Evolutionary conservation across 1,284 basidiomycete species (phyloP).

Genomic region (Cryptococcus amylolentus): DNA sequence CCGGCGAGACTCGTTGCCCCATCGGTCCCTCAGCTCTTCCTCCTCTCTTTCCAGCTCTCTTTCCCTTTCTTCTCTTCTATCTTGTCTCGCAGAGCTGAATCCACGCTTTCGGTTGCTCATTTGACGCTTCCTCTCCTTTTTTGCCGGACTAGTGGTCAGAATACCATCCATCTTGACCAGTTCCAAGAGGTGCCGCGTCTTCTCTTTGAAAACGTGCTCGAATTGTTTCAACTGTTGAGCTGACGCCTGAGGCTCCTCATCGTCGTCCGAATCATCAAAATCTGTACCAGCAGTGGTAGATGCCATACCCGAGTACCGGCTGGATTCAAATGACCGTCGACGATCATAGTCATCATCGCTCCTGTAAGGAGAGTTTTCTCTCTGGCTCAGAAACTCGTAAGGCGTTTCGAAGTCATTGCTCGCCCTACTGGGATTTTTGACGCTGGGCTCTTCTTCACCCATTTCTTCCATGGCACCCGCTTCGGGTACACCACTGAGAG

Average conservation of each 20-base stretch:
- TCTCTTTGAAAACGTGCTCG: constrained; percentile 35
- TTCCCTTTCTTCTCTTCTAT: constrained; percentile 3
- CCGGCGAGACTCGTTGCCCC: constrained; percentile 15
- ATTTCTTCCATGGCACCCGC: constrained; percentile 23
- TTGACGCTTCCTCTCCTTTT: neutral
- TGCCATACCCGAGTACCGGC: constrained; percentile 28
- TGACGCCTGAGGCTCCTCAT: constrained; percentile 1
- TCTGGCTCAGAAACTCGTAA: no score
- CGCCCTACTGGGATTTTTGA: neutral
- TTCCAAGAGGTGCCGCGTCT: constrained; percentile 35
- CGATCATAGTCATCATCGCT: constrained; percentile 16
- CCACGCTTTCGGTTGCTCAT: no score
- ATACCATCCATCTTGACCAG: constrained; percentile 36
- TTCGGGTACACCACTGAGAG: constrained; percentile 33
- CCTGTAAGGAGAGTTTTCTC: neutral
- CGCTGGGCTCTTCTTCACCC: constrained; percentile 1
- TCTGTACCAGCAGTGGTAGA: constrained; percentile 23
- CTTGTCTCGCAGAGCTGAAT: neutral
- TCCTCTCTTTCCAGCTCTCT: neutral
- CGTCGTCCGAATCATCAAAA: constrained; percentile 23
- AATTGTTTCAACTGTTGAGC: constrained; percentile 19
- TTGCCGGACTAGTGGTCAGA: constrained; percentile 17
- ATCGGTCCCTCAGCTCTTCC: neutral
- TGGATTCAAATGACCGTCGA: constrained; percentile 39
- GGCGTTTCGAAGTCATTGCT: no score